Percentiles rank a stretch among this genome's conserved stretches.
phyloP scores from a whole-genome alignment of 2,329 filamentous ascomycete genomes.

The Aspergillus sp. region DNA sequence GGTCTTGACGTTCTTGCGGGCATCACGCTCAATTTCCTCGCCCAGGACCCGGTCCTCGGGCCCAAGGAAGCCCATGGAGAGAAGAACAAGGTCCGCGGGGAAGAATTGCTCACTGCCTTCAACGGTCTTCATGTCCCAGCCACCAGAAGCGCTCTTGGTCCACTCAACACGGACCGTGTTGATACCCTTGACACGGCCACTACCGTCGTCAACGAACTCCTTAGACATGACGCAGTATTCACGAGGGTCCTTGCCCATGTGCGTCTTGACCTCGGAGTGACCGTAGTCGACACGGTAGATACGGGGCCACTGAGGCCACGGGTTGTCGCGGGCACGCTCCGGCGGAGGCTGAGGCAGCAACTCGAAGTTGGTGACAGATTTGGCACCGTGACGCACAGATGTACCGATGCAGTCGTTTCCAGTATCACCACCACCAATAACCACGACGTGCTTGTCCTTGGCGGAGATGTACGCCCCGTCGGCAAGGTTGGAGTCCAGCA shows the following conservation, averaged over 20 bases:
- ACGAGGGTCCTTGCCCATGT: slow-evolving; percentile 93
- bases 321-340: slow-evolving; percentile 90
- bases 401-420: slow-evolving; percentile 98
- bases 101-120: slow-evolving; percentile 94
- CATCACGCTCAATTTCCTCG: slow-evolving; percentile 86
- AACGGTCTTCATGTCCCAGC: slow-evolving; percentile 98
- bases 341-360: slow-evolving; percentile 87
- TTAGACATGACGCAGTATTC: slow-evolving; percentile 99
- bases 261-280: slow-evolving; percentile 91
- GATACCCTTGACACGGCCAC: slow-evolving; percentile 88
- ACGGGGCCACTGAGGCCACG: slow-evolving; percentile 97
- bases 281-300: slow-evolving; percentile 99
- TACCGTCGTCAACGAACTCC: slow-evolving; percentile 89
- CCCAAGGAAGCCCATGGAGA: slow-evolving; percentile 97
- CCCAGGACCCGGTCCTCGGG: slow-evolving; percentile 87
- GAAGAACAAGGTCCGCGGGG: slow-evolving; percentile 87
- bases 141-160: slow-evolving; percentile 84
- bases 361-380: slow-evolving; percentile 96
- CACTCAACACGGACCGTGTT: slow-evolving; percentile 95
- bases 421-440: slow-evolving; percentile 96
- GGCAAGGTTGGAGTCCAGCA: slow-evolving; percentile 84
- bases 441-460: slow-evolving; percentile 92
- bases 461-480: slow-evolving; percentile 89
- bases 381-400: slow-evolving; percentile 90
- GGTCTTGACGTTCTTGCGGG: slow-evolving; percentile 95